Percentiles rank a stretch among this genome's conserved stretches.
These are phyloP conservation scores for Lavandula angustifolia DNA, from an alignment of 257 asterid genomes.

Conservation along the genomic window DNA sequence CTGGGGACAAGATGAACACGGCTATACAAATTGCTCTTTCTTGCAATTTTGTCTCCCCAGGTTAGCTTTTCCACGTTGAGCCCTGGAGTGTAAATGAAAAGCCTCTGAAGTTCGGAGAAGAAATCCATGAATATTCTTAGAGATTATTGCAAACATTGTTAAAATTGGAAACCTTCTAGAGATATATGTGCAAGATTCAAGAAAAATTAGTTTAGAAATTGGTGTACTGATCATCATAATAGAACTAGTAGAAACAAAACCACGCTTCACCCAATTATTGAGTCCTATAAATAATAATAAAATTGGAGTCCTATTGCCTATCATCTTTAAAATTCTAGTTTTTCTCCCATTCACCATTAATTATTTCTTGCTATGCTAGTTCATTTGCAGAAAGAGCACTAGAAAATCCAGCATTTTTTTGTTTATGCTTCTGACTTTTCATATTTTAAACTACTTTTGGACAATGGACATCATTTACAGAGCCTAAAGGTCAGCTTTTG, in stretches of 20 bases:
- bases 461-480: constrained; percentile 51
- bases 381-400: not conserved
- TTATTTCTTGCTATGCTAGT: not conserved
- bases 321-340: no score
- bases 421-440: not conserved
- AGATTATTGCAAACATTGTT: constrained; percentile 10
- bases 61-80: constrained; percentile 39
- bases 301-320: not conserved
- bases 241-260: constrained; percentile 8
- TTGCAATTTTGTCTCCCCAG: constrained; percentile 95
- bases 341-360: not conserved
- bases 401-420: not conserved
- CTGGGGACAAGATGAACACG: constrained; percentile 96
- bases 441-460: constrained; percentile 28
- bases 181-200: not conserved
- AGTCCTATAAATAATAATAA: not conserved
- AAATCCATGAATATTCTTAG: not conserved
- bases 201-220: not conserved
- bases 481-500: constrained; percentile 98
- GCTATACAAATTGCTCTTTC: constrained; percentile 98
- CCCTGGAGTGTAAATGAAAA: constrained; percentile 15
- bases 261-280: not conserved
- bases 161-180: constrained; percentile 10
- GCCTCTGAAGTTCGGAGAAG: constrained; percentile 15
- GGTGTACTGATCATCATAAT: not conserved